Evolutionary conservation across 192 early-diverging fungal genomes (phyloP), one percentile per base, ranked within the genome.

Genomic region (Funneliformis geosporum): DNA sequence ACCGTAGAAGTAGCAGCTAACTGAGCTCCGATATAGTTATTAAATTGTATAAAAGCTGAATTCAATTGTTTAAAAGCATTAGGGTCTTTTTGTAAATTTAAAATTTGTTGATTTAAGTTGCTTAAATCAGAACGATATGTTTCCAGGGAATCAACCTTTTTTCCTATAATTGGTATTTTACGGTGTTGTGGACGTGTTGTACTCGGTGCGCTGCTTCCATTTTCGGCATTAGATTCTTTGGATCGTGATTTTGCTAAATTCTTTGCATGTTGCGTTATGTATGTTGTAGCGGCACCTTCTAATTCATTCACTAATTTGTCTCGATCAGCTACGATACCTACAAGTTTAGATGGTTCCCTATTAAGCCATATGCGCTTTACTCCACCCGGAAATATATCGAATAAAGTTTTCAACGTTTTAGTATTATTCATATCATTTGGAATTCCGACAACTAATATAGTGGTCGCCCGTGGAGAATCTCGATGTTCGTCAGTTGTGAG

Each of bases 21-120:
- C 46, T 97, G 95, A 1, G 96, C 92, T 0, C 90, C 89, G 39
- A 93, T 86, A 65, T 92, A 89, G 65, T 86, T 83, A 65, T 90
- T 87, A 81, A 97, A 97, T 82, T 93, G 88, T 21, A 97, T 89
- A 83, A 97, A 94, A 5, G 94, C 95, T 38, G 93, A 91, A 27
- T 89, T 87, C 72, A 88, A 76, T 14, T 85, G 83, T 23, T 68
- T 73, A 62, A 80, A 82, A 9, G 69, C n/a, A 55, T 76, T 68
- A 5, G 77, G 42, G 1, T 84, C 40, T 28, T 85, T 46, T 73
- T 86, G 85, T 1, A 77, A 75, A 16, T 85, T 60, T 0, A 83
- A 75, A 14, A 93, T 92, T 21, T 76, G 71, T 42, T 82, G 50
- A 84, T 90, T 89, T 7, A 92, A 66, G 40, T 81, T 78, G 2